Evolutionary conservation across 2,329 filamentous ascomycete species (phyloP).

Genomic region (Colletotrichum coccodes): DNA sequence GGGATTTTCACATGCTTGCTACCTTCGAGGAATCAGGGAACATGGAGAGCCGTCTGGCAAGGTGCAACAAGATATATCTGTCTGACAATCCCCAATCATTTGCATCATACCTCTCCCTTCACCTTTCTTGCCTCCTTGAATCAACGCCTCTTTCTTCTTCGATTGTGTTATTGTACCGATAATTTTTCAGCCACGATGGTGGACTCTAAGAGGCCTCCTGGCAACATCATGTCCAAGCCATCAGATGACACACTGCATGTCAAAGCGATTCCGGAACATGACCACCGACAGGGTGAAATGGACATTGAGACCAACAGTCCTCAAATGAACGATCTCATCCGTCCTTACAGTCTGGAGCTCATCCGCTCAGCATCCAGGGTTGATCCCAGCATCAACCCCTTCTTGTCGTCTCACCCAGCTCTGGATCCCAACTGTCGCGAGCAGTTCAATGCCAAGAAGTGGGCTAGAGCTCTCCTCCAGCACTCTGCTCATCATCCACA

Average conservation of each 20-base stretch:
- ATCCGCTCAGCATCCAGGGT: slow-evolving; percentile 24
- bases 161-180: too few species aligned
- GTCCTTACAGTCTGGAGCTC: slow-evolving; percentile 32
- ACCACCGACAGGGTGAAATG: not conserved
- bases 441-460: slow-evolving; percentile 55
- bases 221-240: not conserved
- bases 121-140: too few species aligned
- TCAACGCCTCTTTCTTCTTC: too few species aligned
- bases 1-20: not conserved
- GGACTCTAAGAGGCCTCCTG: too few species aligned
- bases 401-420: slow-evolving; percentile 39
- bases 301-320: not conserved
- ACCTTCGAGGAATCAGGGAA: too few species aligned
- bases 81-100: too few species aligned
- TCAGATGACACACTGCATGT: slow-evolving; percentile 1
- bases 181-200: too few species aligned
- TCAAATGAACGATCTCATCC: slow-evolving; percentile 13
- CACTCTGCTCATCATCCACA: slow-evolving; percentile 47
- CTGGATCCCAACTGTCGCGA: slow-evolving; percentile 55
- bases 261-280: not conserved
- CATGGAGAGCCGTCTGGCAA: too few species aligned
- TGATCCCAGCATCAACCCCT: slow-evolving; percentile 36
- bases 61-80: too few species aligned
- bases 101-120: too few species aligned
- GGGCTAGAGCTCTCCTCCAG: slow-evolving; percentile 56